Conservation (phyloP, 2,329 filamentous ascomycete genomes). For the Botrytis elliptica region DNA sequence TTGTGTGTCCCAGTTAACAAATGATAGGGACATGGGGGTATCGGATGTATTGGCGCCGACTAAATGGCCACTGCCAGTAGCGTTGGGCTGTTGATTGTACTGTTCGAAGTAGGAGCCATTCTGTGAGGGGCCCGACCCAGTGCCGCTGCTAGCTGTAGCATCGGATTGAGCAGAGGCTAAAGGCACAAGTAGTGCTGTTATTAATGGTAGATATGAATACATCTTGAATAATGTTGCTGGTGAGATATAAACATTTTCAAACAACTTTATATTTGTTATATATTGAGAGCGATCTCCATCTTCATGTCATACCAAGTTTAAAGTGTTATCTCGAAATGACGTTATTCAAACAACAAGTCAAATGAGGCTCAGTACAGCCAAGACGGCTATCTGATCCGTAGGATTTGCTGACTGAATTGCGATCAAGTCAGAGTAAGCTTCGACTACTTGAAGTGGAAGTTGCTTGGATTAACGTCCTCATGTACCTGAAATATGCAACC, state of each 20-base stretch:
- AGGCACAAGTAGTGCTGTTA: neutral
- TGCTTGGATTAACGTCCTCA: neutral
- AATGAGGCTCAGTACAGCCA: neutral
- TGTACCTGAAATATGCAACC: neutral
- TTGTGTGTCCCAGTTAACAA: neutral
- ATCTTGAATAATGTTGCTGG: neutral
- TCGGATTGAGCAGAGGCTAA: neutral
- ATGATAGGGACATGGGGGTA: neutral
- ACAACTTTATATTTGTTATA: neutral
- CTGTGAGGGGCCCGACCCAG: neutral
- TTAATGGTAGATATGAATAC: neutral
- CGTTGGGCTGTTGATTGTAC: slow-evolving; percentile 6
- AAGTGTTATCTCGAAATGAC: neutral
- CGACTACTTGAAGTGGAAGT: neutral
- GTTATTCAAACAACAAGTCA: neutral
- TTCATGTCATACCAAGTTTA: neutral
- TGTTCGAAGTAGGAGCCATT: slow-evolving; percentile 5
- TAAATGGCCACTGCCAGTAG: neutral
- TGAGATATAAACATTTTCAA: neutral
- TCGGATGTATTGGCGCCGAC: neutral
- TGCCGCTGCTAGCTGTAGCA: neutral
- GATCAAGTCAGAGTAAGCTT: neutral
- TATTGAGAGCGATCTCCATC: neutral
- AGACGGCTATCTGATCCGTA: neutral
- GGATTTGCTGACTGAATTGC: neutral